Percentiles rank a stretch among this genome's conserved stretches.
phyloP scores from a whole-genome alignment of 257 asterid species.

The Solanum medicagineum region DNA sequence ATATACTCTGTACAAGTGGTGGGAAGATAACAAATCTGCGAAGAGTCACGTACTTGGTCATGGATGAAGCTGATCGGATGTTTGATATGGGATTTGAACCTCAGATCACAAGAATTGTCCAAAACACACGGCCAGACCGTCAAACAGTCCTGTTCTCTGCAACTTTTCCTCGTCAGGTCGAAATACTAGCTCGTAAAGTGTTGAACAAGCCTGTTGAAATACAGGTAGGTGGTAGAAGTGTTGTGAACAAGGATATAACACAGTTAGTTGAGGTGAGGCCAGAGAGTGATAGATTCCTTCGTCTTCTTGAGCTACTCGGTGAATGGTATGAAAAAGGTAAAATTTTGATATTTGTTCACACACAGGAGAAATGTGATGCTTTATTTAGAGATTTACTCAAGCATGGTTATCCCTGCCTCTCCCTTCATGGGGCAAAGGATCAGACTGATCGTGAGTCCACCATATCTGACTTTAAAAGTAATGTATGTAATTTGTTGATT shows the following conservation, averaged over 20 bases:
- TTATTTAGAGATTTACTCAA: slow-evolving; percentile 53
- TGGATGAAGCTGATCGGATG: slow-evolving; percentile 97
- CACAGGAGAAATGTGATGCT: slow-evolving; percentile 85
- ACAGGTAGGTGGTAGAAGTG: slow-evolving; percentile 95
- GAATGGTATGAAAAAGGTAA: slow-evolving; percentile 92
- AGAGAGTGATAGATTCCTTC: slow-evolving; percentile 64
- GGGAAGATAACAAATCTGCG: slow-evolving; percentile 88
- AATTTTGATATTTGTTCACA: slow-evolving; percentile 63
- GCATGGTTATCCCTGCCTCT: slow-evolving; percentile 80
- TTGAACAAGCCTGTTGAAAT: slow-evolving; percentile 75
- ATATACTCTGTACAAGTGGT: slow-evolving; percentile 75
- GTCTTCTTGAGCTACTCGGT: slow-evolving; percentile 69
- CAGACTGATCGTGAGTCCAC: slow-evolving; percentile 92
- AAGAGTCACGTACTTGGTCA: slow-evolving; percentile 81
- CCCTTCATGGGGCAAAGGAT: slow-evolving; percentile 91
- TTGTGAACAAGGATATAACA: slow-evolving; percentile 82
- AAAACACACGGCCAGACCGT: slow-evolving; percentile 80
- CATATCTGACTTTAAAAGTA: slow-evolving; percentile 62
- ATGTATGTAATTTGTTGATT: slow-evolving; percentile 62
- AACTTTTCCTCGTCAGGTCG: slow-evolving; percentile 91
- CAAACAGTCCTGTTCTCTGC: slow-evolving; percentile 91
- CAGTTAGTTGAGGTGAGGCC: slow-evolving; percentile 91
- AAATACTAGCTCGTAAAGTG: slow-evolving; percentile 76
- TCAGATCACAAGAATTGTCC: slow-evolving; percentile 80
- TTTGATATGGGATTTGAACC: slow-evolving; percentile 98